Percentiles rank a stretch among this genome's conserved stretches.
Evolutionary conservation across 2,329 filamentous ascomycete species (phyloP).

Genomic region (Botrytis squamosa): DNA sequence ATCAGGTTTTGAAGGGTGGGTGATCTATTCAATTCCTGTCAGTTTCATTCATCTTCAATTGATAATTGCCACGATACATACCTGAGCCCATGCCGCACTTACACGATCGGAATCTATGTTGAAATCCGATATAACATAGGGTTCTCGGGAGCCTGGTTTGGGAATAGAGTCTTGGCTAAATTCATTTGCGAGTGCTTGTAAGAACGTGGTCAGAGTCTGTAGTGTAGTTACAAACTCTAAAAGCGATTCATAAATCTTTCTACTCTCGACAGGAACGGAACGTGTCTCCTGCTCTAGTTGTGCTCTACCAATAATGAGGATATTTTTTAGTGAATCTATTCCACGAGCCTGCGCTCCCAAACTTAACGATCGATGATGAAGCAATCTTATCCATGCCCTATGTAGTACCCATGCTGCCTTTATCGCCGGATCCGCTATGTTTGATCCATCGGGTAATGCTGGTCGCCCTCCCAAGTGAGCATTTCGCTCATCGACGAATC

Average conservation of each 20-base stretch:
- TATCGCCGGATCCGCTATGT: background rate
- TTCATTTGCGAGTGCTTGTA: constrained; percentile 10
- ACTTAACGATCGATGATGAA: constrained; percentile 26
- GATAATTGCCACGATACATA: background rate
- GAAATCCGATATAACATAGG: background rate
- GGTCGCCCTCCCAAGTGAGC: background rate
- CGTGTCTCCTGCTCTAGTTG: constrained; percentile 20
- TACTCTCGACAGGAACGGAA: background rate
- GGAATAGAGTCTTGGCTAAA: constrained; percentile 1
- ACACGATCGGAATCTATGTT: constrained; percentile 14
- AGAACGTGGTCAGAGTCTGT: background rate
- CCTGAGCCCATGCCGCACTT: constrained; percentile 2
- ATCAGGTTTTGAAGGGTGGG: background rate
- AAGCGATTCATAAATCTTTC: background rate
- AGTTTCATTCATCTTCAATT: background rate
- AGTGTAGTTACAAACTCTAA: background rate
- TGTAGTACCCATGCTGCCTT: constrained; percentile 25
- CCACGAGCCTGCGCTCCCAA: constrained; percentile 10
- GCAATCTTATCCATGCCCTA: constrained; percentile 24
- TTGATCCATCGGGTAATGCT: constrained; percentile 21
- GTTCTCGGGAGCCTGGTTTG: background rate
- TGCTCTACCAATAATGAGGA: constrained; percentile 5
- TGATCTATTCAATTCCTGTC: constrained; percentile 6
- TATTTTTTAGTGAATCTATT: constrained; percentile 7
- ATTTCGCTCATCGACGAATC: constrained; percentile 14